phyloP scores from a whole-genome alignment of 345 rosid genomes.

The Toxicodendron radicans region DNA sequence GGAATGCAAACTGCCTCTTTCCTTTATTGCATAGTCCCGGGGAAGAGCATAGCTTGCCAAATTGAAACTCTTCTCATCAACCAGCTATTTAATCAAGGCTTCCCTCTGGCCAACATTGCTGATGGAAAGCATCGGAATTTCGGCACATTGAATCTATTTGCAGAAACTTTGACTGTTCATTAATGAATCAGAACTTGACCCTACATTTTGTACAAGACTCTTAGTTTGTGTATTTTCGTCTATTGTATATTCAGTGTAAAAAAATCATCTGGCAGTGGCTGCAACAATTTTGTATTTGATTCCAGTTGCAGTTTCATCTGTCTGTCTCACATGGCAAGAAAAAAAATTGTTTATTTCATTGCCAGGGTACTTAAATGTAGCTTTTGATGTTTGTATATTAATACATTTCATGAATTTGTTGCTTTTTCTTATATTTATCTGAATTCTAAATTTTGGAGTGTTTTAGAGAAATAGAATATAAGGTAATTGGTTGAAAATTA shows the following conservation, averaged over 20 bases:
- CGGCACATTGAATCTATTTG: slow-evolving; percentile 45
- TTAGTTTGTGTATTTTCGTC: neutral
- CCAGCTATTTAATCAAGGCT: slow-evolving; percentile 71
- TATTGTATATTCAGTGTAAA: neutral
- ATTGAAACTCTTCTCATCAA: slow-evolving; percentile 92
- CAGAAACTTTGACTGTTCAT: slow-evolving; percentile 36
- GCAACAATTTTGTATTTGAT: slow-evolving; percentile 53
- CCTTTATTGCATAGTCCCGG: slow-evolving; percentile 71
- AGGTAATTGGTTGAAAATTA: too few species aligned
- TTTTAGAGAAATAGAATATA: too few species aligned
- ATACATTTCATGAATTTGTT: neutral
- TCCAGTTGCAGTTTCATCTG: slow-evolving; percentile 26
- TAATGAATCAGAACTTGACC: slow-evolving; percentile 9
- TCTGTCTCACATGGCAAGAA: neutral
- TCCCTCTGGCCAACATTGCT: slow-evolving; percentile 59
- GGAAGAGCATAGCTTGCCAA: slow-evolving; percentile 93
- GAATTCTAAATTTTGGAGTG: too few species aligned
- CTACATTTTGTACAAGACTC: slow-evolving; percentile 18
- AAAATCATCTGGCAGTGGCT: slow-evolving; percentile 24
- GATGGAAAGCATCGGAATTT: slow-evolving; percentile 96
- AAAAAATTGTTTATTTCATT: neutral
- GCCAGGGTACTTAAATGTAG: neutral
- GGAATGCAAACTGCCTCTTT: slow-evolving; percentile 73
- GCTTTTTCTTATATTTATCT: too few species aligned
- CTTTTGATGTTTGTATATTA: neutral